Evolutionary conservation across 2,329 filamentous ascomycete genomes (phyloP).

Genomic region (Sordariomycetes sp.): DNA sequence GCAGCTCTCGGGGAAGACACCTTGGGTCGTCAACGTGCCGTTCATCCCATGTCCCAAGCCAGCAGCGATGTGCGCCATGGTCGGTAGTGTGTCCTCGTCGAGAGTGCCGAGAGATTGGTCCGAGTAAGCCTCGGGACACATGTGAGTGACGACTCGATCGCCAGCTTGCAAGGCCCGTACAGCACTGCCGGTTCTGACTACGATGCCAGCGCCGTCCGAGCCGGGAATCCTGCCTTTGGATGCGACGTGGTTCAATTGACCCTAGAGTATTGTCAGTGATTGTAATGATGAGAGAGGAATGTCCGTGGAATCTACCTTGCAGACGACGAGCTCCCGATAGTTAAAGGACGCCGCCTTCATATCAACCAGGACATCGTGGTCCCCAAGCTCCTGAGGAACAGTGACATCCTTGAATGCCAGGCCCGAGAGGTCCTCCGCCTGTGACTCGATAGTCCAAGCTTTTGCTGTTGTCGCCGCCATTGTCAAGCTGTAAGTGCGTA

Average conservation of each 20-base stretch:
- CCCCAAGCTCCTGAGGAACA: conserved; percentile 29
- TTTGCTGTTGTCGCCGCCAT: not conserved
- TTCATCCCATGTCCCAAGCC: conserved; percentile 49
- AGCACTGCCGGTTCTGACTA: conserved; percentile 38
- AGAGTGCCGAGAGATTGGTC: not conserved
- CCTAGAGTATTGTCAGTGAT: conserved; percentile 5
- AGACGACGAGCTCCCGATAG: conserved; percentile 37
- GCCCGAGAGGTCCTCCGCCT: conserved; percentile 2
- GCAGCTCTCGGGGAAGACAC: conserved; percentile 45
- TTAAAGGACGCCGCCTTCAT: conserved; percentile 38
- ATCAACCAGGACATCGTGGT: conserved; percentile 53
- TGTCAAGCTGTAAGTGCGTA: too few relatives aligned
- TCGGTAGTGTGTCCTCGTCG: conserved; percentile 12
- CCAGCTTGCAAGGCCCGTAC: conserved; percentile 28
- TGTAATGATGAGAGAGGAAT: not conserved
- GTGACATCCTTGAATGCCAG: conserved; percentile 7
- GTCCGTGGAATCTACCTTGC: conserved; percentile 12
- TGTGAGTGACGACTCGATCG: conserved; percentile 42
- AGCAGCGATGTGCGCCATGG: conserved; percentile 19
- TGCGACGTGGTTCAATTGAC: conserved; percentile 12
- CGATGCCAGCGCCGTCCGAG: conserved; percentile 31
- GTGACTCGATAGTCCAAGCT: not conserved
- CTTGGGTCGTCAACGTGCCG: conserved; percentile 49
- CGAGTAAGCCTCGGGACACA: not conserved
- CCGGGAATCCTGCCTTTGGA: conserved; percentile 16